Evolutionary conservation across 2,329 filamentous ascomycete species (phyloP), one percentile per base, ranked within the genome.

Genomic region (Geosmithia putterillii): DNA sequence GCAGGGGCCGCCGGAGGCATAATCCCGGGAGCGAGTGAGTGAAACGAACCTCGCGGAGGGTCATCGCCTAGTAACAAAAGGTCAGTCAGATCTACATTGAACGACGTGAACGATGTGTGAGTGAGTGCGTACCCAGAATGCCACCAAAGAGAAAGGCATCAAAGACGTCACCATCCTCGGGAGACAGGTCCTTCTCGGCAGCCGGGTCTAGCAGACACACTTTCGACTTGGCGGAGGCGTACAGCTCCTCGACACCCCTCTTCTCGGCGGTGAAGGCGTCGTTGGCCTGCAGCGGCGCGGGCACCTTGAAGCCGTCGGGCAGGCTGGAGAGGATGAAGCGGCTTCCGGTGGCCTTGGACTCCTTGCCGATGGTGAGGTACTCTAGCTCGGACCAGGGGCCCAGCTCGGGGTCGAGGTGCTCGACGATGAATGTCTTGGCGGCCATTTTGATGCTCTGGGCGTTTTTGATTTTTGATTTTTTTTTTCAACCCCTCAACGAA

Each of bases 91-190:
- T 21, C 17, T 20, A 14, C 12, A 35, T n/a, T 25, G 10, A 40
- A 25, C 21, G 21, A 14, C 12, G 14, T 17, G 12, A 32, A 38
- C 10, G 19, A 22, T 5, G 36, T 19, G 17, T 4, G 17, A 18
- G 15, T n/a, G 44, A 60, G n/a, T n/a, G n/a, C 70, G 57, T 69
- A 92, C 88, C 92, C 48, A 98, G 67, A 55, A 98, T 98, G 14
- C 92, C 92, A 39, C 92, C 92, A 65, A 98, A 98, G 39, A 98
- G 66, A 58, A 96, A 98, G 9, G 86, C 82, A 55, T 94, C 86
- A 62, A 98, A 98, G 2, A 61, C 66, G 28, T 85, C 77, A 19
- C 79, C 86, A 64, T 98, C 92, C 46, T 83, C 80, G 0, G 92
- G 92, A 40, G 74, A 77, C 53, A 98, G 63, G 56, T 98, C 92